Evolutionary conservation across 2,329 filamentous ascomycete species (phyloP).

Genomic region (Colletotrichum musae): DNA sequence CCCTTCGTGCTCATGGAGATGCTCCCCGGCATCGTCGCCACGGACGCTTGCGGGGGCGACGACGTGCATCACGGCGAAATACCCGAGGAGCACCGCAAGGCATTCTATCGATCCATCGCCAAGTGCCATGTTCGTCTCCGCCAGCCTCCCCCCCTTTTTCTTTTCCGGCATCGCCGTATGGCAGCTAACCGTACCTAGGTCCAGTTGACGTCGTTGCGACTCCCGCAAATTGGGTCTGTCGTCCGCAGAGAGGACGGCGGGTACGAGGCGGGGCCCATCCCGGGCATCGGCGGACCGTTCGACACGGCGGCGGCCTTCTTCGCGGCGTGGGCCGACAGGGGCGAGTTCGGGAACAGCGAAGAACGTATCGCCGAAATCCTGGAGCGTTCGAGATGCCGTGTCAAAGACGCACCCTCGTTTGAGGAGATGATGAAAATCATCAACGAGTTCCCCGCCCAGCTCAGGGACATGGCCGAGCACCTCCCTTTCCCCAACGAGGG

Average conservation of each 20-base stretch:
- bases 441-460: constrained; percentile 8
- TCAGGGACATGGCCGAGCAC: neutral
- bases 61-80: constrained; percentile 11
- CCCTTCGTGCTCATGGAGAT: constrained; percentile 18
- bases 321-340: constrained; percentile 43
- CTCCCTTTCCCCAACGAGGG: constrained; percentile 40
- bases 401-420: neutral
- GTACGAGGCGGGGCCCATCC: constrained; percentile 42
- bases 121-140: constrained; percentile 9
- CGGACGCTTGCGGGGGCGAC: constrained; percentile 14
- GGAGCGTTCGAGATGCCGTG: neutral
- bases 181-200: constrained; percentile 31
- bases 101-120: constrained; percentile 13
- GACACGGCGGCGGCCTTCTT: constrained; percentile 42
- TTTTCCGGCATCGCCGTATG: neutral
- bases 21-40: constrained; percentile 16
- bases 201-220: constrained; percentile 41
- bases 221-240: constrained; percentile 44
- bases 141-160: neutral
- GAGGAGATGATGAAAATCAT: constrained; percentile 2
- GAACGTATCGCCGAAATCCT: constrained; percentile 2
- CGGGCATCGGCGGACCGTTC: constrained; percentile 44
- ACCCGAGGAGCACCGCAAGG: constrained; percentile 2
- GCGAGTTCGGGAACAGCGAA: constrained; percentile 28
- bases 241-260: constrained; percentile 25